Evolutionary conservation across 1,284 basidiomycete genomes (phyloP), one percentile per base, ranked within the genome.

Genomic region (Rhodotorula sp.): DNA sequence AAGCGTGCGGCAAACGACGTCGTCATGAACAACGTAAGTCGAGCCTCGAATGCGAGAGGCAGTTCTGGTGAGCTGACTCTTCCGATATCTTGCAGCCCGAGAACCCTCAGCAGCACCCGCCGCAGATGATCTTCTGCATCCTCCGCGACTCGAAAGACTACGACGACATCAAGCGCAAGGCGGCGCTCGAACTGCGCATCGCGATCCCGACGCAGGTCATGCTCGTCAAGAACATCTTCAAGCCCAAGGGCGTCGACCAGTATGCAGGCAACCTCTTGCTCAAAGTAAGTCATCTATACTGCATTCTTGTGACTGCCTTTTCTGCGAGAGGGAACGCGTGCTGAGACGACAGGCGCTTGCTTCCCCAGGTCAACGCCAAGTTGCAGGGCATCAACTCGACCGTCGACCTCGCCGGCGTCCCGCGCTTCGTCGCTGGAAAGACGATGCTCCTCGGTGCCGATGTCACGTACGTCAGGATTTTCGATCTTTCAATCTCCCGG

Each of bases 371-470:
- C 46, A 67, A 83, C 75, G 78, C 79, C 66, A 84, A 85, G 81
- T 80, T 84, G 51, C 81, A 81, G n/a, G 84, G 83, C 58, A 73
- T 81, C 57, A 85, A 83, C 48, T 82, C 82, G 71, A 74, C 77
- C 42, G 42, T 63, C 29, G 53, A 55, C 20, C 76, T 82, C n/a
- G 74, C 71, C 6, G 82, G 80, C 68, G 78, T 80, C 17, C 80
- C 80, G 76, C 78, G 71, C 22, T 71, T 78, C 42, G 68, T 68
- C 7, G 45, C 54, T 5, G 49, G 55, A 6, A 67, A 77, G 62
- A 83, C 82, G 1, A 82, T 84, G 81, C 78, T 84, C 65, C 76
- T 84, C 55, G 79, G 79, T 17, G 76, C 75, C 62, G 79, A 80
- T 58, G 83, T 83, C 4, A 81, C 68, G 30, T 64, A 15, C 15